These are phyloP conservation scores for Boletus subcaerulescens DNA, from an alignment of 768 basidiomycete species.

Conservation along the genomic window DNA sequence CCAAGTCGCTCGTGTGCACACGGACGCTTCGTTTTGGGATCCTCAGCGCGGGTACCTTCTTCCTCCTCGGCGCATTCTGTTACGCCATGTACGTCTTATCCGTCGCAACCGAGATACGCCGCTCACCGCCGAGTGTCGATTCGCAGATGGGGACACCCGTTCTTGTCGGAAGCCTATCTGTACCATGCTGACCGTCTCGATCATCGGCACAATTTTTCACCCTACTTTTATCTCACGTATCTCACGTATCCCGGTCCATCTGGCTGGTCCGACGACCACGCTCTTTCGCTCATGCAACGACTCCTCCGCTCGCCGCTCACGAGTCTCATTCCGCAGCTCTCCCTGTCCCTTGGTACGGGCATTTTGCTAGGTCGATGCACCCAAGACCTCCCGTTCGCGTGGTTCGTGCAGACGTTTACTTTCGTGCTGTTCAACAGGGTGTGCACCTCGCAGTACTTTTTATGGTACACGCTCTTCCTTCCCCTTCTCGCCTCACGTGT, in stretches of 20 bases:
- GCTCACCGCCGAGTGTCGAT: background rate
- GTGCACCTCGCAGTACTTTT: slow-evolving; percentile 97
- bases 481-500: slow-evolving; percentile 77
- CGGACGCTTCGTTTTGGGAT: slow-evolving; percentile 60
- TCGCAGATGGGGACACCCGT: slow-evolving; percentile 89
- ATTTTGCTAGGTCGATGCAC: slow-evolving; percentile 60
- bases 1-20: slow-evolving; percentile 44
- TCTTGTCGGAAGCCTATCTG: slow-evolving; percentile 87
- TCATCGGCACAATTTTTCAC: slow-evolving; percentile 97
- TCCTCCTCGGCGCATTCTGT: slow-evolving; percentile 55
- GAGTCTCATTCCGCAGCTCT: slow-evolving; percentile 83
- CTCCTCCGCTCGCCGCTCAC: slow-evolving; percentile 69
- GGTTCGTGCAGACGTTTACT: slow-evolving; percentile 86
- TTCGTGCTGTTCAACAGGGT: slow-evolving; percentile 99
- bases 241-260: slow-evolving; percentile 63
- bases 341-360: slow-evolving; percentile 67
- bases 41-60: slow-evolving; percentile 70
- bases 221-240: slow-evolving; percentile 95
- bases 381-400: slow-evolving; percentile 70
- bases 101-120: background rate
- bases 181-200: slow-evolving; percentile 91
- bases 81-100: slow-evolving; percentile 68
- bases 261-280: slow-evolving; percentile 9
- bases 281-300: slow-evolving; percentile 36
- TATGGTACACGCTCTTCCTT: slow-evolving; percentile 92